Base-by-base conservation (phyloP, 176 grass and related monocot genomes). In the Zea luxurians region DNA sequence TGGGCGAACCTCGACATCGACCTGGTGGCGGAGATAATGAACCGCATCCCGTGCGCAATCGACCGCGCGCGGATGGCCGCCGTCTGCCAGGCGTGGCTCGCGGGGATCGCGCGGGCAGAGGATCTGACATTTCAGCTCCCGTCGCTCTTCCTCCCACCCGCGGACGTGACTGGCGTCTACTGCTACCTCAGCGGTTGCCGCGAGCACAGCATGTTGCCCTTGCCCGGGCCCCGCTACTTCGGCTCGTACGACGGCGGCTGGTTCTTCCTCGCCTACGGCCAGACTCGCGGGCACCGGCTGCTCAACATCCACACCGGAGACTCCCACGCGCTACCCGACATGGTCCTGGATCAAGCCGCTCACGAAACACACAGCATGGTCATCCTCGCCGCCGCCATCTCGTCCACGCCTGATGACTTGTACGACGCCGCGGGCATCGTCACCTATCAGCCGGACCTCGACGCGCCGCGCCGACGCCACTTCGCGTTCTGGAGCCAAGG, bases 311-410 rank as follows among this genome's bases (percentile, higher is more conserved):
- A 1, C 27, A 27, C 27, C 27, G 27, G 27, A 27, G 27, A 27
- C 27, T 27, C 27, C 27, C 27, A 27, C 27, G 27, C 27, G 27
- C 27, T 61, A 37, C 73, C 40, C 73, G n/a, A 59, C 71, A 16
- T 41, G 15, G 8, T 61, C 18, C 10, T 5, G 20, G 17, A 20
- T 21, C 7, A 8, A 17, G 6, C 8, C 20, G 59, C 4, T 11
- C 27, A 27, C 27, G 27, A 27, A 27, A 12, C 12, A 10, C 34
- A 64, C 35, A 1, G 1, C 61, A 44, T 61, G 38, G n/a, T 13
- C 72, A 75, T 60, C 72, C 5, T 59, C 54, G 37, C 72, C 53
- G 72, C 72, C 72, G 15, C 72, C n/a, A 52, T 75, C 52, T 58
- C 52, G 37, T 7, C 2, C 36, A 16, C 50, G 1, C 71, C 52